Evolutionary conservation across 1,139 yeast species (phyloP), one percentile per base, ranked within the genome.

Genomic region (Yamadazyma sp.): DNA sequence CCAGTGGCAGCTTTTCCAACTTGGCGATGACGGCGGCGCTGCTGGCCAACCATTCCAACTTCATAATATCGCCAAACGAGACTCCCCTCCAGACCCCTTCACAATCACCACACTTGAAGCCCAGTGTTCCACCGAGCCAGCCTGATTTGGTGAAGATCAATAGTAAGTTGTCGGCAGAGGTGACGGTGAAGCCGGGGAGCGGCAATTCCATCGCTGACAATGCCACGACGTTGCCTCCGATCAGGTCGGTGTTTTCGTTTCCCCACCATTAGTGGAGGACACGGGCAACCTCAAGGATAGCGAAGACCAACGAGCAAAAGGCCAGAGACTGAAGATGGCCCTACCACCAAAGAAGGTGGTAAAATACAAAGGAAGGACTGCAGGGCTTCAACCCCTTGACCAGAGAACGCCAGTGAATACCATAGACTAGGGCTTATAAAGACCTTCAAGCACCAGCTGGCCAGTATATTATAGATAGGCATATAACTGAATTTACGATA

Each of bases 1-100:
- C 75, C 9, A 50, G 46, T 4, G 54, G 47, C 34, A 40, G 48
- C 7, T 50, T 48, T 16, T 37, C 49, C 9, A 51, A 44, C 20
- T 39, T 49, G 23, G 39, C 39, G n/a, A 33, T 37, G 37, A 32
- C 39, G 27, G 35, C 22, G n/a, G 32, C 30, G 20, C 36, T 17
- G 20, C 18, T 49, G 48, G 5, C 29, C 17, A 26, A 32, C n/a
- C 42, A 34, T n/a, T 39, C 58, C 48, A 34, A 48, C 39, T 43
- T 57, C 23, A 48, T 56, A 26, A 56, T 55, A 33, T 50, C 69
- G 10, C 74, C 74, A 3, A 56, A 54, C 38, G 72, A 66, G 15
- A 67, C 74, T 2, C 74, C 74, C 8, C 50, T 65, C 27, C 71
- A 66, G 42, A 70, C 77, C 0, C 77, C 77, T n/a, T 56, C 62